Evolutionary conservation across 768 basidiomycete species (phyloP).

Genomic region (Tricholoma hemisulphureum): DNA sequence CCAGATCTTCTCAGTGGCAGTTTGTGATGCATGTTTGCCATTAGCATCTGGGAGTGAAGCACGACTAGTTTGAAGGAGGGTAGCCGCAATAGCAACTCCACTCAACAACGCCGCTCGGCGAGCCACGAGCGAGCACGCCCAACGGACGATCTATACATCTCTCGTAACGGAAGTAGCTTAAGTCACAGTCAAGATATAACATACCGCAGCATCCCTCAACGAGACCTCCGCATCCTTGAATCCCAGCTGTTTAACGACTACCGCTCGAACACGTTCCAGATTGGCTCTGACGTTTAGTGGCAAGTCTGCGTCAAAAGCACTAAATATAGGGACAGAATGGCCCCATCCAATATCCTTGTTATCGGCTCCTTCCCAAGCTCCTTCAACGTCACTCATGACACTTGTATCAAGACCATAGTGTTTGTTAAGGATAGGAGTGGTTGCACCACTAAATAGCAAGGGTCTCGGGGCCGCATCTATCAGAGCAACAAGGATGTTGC

Average conservation of each 20-base stretch:
- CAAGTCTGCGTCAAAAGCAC: slow-evolving; percentile 34
- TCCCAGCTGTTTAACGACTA: slow-evolving; percentile 62
- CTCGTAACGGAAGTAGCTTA: neutral
- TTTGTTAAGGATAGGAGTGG: slow-evolving; percentile 68
- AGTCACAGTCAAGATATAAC: slow-evolving; percentile 14
- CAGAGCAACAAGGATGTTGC: slow-evolving; percentile 80
- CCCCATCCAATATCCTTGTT: slow-evolving; percentile 19
- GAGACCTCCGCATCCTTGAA: slow-evolving; percentile 56
- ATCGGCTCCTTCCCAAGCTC: slow-evolving; percentile 59
- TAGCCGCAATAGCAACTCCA: slow-evolving; percentile 82
- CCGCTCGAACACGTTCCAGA: slow-evolving; percentile 54
- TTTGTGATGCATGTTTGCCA: slow-evolving; percentile 27
- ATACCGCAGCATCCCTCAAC: slow-evolving; percentile 55
- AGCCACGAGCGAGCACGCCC: slow-evolving; percentile 77
- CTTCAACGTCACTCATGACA: slow-evolving; percentile 82
- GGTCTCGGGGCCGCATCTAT: slow-evolving; percentile 72
- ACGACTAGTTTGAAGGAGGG: slow-evolving; percentile 77
- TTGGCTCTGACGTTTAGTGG: slow-evolving; percentile 32
- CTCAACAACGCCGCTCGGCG: slow-evolving; percentile 81
- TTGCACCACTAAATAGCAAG: slow-evolving; percentile 78
- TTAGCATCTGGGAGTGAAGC: slow-evolving; percentile 49
- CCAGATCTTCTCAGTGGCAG: slow-evolving; percentile 51
- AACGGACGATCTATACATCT: slow-evolving; percentile 65
- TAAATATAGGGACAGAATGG: slow-evolving; percentile 37
- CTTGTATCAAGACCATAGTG: slow-evolving; percentile 97